These are phyloP conservation scores for Sutorius australiensis DNA, from an alignment of 768 basidiomycete genomes.

Conservation along the genomic window DNA sequence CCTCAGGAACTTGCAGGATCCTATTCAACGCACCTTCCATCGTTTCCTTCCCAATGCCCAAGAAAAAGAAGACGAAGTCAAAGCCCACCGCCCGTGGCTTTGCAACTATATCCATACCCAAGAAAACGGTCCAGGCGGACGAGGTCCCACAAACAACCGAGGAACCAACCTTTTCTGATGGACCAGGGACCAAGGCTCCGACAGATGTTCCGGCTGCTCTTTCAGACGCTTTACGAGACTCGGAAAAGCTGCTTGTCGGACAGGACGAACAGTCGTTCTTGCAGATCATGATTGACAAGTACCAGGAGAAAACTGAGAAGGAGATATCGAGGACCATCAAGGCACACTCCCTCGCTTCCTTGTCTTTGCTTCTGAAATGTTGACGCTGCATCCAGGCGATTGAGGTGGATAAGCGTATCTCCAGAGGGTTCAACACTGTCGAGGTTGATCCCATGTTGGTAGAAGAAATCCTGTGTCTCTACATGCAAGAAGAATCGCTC, in stretches of 20 bases:
- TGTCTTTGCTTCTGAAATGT: not conserved
- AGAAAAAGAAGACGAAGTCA: slow-evolving; percentile 82
- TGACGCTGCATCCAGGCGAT: slow-evolving; percentile 44
- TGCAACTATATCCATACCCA: slow-evolving; percentile 78
- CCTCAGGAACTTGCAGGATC: not conserved
- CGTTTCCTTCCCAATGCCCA: slow-evolving; percentile 48
- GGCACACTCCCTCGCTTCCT: slow-evolving; percentile 38
- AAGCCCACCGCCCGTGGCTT: slow-evolving; percentile 75
- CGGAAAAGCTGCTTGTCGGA: slow-evolving; percentile 34
- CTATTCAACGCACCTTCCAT: not conserved
- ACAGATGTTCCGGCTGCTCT: slow-evolving; percentile 3
- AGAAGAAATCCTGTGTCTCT: slow-evolving; percentile 57
- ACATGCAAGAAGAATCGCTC: slow-evolving; percentile 35
- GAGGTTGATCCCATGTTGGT: slow-evolving; percentile 59
- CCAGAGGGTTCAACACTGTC: slow-evolving; percentile 57
- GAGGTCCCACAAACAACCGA: slow-evolving; percentile 19
- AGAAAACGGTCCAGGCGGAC: slow-evolving; percentile 49
- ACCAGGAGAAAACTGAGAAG: slow-evolving; percentile 86
- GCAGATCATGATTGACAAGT: slow-evolving; percentile 72
- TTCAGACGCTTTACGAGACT: slow-evolving; percentile 6
- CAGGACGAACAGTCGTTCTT: slow-evolving; percentile 53
- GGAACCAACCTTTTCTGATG: slow-evolving; percentile 2
- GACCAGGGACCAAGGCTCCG: slow-evolving; percentile 1
- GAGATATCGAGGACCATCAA: slow-evolving; percentile 71
- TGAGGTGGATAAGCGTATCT: slow-evolving; percentile 74